Conservation (phyloP, 1,139 yeast genomes). For the Yamadazyma sp. region DNA sequence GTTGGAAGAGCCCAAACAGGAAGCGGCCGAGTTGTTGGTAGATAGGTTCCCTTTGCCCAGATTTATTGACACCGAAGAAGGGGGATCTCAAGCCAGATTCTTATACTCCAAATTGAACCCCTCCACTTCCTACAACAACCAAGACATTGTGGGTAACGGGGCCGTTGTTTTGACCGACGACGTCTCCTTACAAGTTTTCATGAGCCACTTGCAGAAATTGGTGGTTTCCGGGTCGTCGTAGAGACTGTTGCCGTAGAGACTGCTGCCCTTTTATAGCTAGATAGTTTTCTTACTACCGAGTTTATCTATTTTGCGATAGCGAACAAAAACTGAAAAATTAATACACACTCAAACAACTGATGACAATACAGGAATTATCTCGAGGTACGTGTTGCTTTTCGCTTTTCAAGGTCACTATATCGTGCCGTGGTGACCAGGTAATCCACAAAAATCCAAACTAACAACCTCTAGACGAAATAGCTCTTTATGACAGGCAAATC, state of each 20-base stretch:
- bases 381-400: slow-evolving; percentile 15
- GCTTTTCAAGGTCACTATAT: not conserved
- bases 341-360: not conserved
- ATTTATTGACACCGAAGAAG: slow-evolving; percentile 87
- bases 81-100: slow-evolving; percentile 98
- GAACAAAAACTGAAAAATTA: not conserved
- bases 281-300: no score
- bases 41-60: slow-evolving; percentile 63
- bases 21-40: slow-evolving; percentile 85
- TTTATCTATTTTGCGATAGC: no score
- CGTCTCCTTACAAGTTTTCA: slow-evolving; percentile 87
- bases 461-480: slow-evolving; percentile 67
- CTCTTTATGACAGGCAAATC: slow-evolving; percentile 91
- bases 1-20: slow-evolving; percentile 86
- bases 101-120: slow-evolving; percentile 93
- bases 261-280: not conserved
- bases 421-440: not conserved
- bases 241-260: slow-evolving; percentile 25
- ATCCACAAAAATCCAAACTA: slow-evolving; percentile 6
- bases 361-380: slow-evolving; percentile 12
- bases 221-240: slow-evolving; percentile 58
- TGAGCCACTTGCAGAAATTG: slow-evolving; percentile 84
- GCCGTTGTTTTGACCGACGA: slow-evolving; percentile 95
- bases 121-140: slow-evolving; percentile 73
- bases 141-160: slow-evolving; percentile 53